Evolutionary conservation across 2,329 filamentous ascomycete species (phyloP), one percentile per base, ranked within the genome.

Genomic region (Neospermospora avenae): DNA sequence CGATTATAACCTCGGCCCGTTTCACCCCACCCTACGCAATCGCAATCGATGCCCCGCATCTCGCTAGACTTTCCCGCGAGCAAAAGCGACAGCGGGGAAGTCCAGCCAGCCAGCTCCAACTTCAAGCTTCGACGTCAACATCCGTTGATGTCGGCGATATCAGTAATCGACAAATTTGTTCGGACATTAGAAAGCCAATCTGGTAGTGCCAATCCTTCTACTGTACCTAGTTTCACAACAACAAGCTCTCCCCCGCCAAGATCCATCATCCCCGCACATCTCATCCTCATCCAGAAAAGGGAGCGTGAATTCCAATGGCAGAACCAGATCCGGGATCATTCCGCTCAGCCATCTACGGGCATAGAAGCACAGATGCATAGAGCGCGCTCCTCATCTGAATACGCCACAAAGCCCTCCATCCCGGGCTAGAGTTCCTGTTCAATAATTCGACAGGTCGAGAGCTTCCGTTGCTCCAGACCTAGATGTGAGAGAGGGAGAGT

Each of bases 41-140:
- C 28, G 28, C 28, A 31, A 31, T 31, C 18, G 46, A 41, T n/a
- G 49, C 49, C 49, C 49, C 49, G 20, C 49, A 53, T 41, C 49
- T 53, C 49, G 49, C 49, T 53, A 53, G 49, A 53, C 49, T 53
- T 53, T 53, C 49, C 49, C 49, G 49, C 49, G 49, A 53, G 49
- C 11, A 13, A 34, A 28, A 48, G 13, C 24, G n/a, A 46, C 14
- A 18, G 14, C 16, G 39, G 14, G n/a, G 39, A 39, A 13, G 16
- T 7, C 18, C 6, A 6, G 18, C 39, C 39, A 6, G 14, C 10
- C 39, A 16, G 14, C 39, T 5, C n/a, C 4, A 4, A 45, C 13
- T 8, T 5, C 10, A 18, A 45, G 14, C 4, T n/a, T 24, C 10
- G 6, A 24, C 10, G 18, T 45, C 14, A 45, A 22, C 14, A 3